phyloP scores from a whole-genome alignment of 2,329 filamentous ascomycete species.

The Sporothrix brunneoviolacea region DNA sequence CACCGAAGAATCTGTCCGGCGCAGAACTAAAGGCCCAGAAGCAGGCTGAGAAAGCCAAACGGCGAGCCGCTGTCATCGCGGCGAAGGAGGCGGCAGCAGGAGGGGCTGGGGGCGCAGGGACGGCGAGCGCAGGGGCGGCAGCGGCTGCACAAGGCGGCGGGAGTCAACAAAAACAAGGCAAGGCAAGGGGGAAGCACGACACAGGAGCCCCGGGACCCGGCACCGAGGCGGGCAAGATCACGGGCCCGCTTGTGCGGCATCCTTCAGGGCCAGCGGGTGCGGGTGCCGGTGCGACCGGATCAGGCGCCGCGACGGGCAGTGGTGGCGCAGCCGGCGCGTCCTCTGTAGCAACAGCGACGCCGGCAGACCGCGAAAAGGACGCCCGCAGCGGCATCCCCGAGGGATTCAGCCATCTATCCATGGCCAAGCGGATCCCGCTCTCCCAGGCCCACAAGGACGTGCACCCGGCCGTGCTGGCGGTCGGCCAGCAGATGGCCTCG shows the following conservation, averaged over 20 bases:
- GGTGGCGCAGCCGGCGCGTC: conserved; percentile 21
- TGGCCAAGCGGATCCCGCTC: conserved; percentile 50
- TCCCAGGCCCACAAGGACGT: conserved; percentile 66
- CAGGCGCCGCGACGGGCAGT: no score
- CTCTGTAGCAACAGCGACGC: conserved; percentile 12
- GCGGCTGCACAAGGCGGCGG: conserved; percentile 32
- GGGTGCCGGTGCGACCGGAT: conserved; percentile 21
- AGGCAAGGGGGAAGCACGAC: conserved; percentile 34
- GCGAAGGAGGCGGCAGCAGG: conserved; percentile 42
- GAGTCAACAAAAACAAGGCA: conserved; percentile 40
- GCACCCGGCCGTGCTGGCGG: conserved; percentile 74
- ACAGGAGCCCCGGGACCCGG: neutral
- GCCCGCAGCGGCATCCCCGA: conserved; percentile 61
- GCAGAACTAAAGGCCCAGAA: conserved; percentile 83
- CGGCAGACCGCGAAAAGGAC: conserved; percentile 45
- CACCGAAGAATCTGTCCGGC: conserved; percentile 53
- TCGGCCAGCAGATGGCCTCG: conserved; percentile 84
- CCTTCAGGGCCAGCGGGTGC: conserved; percentile 26
- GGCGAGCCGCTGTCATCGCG: conserved; percentile 65
- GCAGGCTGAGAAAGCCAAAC: conserved; percentile 85
- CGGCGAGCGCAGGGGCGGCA: conserved; percentile 31
- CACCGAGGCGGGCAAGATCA: conserved; percentile 20
- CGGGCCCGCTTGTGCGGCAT: conserved; percentile 7
- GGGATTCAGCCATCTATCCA: conserved; percentile 77
- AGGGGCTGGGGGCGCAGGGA: conserved; percentile 34